Evolutionary conservation across 768 basidiomycete species (phyloP), one percentile per base, ranked within the genome.

Genomic region (Pisolithus sp.): DNA sequence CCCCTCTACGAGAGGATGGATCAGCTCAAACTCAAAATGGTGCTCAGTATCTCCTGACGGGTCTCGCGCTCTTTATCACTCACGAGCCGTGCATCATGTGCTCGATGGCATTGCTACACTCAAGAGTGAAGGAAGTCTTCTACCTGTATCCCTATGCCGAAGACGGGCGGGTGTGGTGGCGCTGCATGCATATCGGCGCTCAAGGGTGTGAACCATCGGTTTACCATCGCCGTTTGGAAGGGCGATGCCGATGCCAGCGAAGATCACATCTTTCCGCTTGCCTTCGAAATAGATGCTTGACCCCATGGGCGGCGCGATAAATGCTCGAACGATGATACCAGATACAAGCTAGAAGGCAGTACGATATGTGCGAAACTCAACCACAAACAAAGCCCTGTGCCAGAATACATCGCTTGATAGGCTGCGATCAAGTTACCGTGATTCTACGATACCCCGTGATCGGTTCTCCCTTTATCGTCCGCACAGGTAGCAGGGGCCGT

Each of bases 41-140:
- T 13, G 71, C 83, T 1, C 85, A 88, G 62, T 99, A 99, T 68
- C 83, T 97, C 41, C 76, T 98, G 23, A 97, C 93, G 0, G 82
- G 83, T 2, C 77, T 83, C 17, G 82, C 84, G 1, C 74, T 97
- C 23, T 98, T 98, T 72, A 81, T 83, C 49, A 91, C 92, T 9
- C 95, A 99, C 68, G 96, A 99, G 60, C 96, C 96, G 0, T 99
- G 96, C 59, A 79, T 99, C 51, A 93, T 98, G 91, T 99, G 96
- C 67, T 82, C 85, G 60, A 99, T 99, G 96, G 91, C 93, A 2
- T 71, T 98, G 20, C 72, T 96, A 6, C 96, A 99, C 68, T 93
- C 90, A 1, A 81, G 96, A n/a, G 91, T 97, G 51, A 86, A 87
- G 59, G 84, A 93, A 54, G 78, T 98, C 6, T 77, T 90, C 63